A percentile compares a stretch with the other conserved stretches of the same genome.
Conservation (phyloP, 495 filamentous ascomycete genomes). For the Daldinia bambusicola region DNA sequence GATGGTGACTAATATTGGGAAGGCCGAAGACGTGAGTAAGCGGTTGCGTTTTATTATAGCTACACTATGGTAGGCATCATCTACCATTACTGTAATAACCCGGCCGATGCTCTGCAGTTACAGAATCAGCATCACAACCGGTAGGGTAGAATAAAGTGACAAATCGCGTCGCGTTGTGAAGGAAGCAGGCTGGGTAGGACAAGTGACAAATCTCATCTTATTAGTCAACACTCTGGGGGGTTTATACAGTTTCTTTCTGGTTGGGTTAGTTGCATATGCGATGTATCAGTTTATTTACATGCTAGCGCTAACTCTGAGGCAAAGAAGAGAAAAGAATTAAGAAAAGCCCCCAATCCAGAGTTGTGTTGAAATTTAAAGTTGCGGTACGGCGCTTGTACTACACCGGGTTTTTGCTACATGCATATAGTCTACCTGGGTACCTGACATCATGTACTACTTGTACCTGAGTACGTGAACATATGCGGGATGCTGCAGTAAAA, state of each 20-base stretch:
- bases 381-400: conserved; percentile 38
- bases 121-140: neutral
- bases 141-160: neutral
- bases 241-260: neutral
- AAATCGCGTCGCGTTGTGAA: conserved; percentile 11
- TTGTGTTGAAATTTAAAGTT: conserved; percentile 39
- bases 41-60: neutral
- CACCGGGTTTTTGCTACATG: no score
- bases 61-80: neutral
- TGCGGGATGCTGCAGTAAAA: neutral
- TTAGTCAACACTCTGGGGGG: conserved; percentile 1
- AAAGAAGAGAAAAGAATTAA: neutral
- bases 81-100: neutral
- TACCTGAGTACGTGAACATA: neutral
- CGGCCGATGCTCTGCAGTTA: neutral
- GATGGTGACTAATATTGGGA: neutral
- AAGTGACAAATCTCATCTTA: conserved; percentile 18
- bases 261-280: neutral
- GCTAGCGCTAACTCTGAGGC: neutral
- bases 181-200: neutral
- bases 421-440: no score
- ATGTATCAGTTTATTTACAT: conserved; percentile 12
- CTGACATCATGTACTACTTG: no score
- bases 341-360: conserved; percentile 17
- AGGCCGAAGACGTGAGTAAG: neutral